Conservation (phyloP, 192 early-diverging fungal genomes). For the Coemansia aciculifera region DNA sequence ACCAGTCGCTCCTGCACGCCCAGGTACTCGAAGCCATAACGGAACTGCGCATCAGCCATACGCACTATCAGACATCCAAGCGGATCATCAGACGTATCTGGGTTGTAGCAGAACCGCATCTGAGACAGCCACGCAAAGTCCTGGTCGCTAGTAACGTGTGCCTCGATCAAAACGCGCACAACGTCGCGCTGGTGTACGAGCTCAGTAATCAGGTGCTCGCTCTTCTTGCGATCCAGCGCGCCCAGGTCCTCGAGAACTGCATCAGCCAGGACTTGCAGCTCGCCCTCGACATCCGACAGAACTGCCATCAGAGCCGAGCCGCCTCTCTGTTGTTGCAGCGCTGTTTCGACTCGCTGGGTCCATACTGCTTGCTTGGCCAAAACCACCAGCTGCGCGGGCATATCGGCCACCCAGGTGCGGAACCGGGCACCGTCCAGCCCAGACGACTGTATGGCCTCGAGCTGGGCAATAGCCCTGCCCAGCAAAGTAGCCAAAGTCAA, state of each 20-base stretch:
- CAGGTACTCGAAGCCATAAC: constrained; percentile 97
- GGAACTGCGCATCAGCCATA: constrained; percentile 94
- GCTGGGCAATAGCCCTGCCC: constrained; percentile 67
- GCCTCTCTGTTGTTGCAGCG: constrained; percentile 43
- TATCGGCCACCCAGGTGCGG: constrained; percentile 82
- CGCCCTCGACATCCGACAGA: constrained; percentile 64
- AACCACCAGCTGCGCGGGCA: constrained; percentile 92
- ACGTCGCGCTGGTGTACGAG: constrained; percentile 98
- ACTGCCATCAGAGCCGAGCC: constrained; percentile 55
- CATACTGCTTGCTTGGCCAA: constrained; percentile 87
- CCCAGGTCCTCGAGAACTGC: constrained; percentile 87
- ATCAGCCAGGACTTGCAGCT: constrained; percentile 86
- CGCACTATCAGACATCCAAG: constrained; percentile 71
- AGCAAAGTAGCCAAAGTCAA: constrained; percentile 77
- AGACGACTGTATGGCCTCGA: constrained; percentile 41
- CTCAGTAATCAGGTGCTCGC: constrained; percentile 98
- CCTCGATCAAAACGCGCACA: constrained; percentile 64
- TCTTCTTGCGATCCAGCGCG: constrained; percentile 84
- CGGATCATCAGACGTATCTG: constrained; percentile 59
- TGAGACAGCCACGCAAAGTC: constrained; percentile 97
- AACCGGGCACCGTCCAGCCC: constrained; percentile 52
- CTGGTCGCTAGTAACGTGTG: constrained; percentile 57
- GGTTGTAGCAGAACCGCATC: constrained; percentile 89
- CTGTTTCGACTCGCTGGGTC: constrained; percentile 85
- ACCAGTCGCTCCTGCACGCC: constrained; percentile 96